phyloP scores from a whole-genome alignment of 169 alveolate genomes.

The Plasmodium reichenowi region DNA sequence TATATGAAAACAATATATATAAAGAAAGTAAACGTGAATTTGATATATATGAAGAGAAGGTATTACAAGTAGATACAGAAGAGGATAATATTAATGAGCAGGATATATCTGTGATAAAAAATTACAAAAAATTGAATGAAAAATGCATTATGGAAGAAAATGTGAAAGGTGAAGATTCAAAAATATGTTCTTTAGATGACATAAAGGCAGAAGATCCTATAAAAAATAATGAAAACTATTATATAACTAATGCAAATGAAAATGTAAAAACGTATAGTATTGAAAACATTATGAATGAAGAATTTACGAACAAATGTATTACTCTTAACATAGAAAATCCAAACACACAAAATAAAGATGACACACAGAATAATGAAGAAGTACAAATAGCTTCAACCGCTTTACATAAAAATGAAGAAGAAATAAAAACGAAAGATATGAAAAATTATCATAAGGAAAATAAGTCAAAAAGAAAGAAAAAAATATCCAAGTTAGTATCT shows the following conservation, averaged over 20 bases:
- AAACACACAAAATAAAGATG: neutral
- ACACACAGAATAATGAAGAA: constrained; percentile 3
- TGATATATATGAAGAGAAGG: neutral
- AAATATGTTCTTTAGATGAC: neutral
- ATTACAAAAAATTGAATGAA: neutral
- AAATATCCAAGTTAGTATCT: constrained; percentile 34
- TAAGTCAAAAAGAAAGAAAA: constrained; percentile 32
- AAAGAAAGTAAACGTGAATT: constrained; percentile 1
- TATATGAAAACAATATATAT: neutral
- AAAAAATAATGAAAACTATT: neutral
- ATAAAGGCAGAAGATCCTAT: neutral
- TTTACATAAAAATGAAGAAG: constrained; percentile 3
- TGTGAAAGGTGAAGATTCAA: neutral
- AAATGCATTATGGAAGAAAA: neutral
- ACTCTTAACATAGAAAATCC: neutral
- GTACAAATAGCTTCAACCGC: neutral
- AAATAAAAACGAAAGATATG: constrained; percentile 8
- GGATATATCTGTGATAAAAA: neutral
- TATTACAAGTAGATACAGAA: neutral
- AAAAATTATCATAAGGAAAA: constrained; percentile 1
- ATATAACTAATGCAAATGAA: neutral
- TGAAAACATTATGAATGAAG: neutral
- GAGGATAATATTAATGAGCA: neutral
- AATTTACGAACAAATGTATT: constrained; percentile 1
- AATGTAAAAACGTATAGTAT: neutral